These are phyloP conservation scores for Hanseniaspora meyeri DNA, from an alignment of 805 yeast genomes.

Conservation along the genomic window DNA sequence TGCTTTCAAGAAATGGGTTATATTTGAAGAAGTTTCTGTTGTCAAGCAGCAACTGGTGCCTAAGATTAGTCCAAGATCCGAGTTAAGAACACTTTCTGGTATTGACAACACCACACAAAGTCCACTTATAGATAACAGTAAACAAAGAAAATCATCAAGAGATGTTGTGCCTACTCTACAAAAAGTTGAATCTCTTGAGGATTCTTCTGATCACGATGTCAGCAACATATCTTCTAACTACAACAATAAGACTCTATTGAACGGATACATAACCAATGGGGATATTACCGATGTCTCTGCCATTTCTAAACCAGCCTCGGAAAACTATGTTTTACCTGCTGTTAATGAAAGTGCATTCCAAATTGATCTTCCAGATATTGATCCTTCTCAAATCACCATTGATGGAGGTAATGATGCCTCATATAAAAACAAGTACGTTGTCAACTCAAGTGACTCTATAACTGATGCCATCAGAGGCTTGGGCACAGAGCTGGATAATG, in stretches of 20 bases:
- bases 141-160: constrained; percentile 3
- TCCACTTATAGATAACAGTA: too few species aligned
- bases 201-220: neutral
- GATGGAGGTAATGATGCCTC: neutral
- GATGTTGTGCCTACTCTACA: constrained; percentile 21
- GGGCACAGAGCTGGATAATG: constrained; percentile 3
- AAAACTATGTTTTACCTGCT: constrained; percentile 5
- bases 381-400: constrained; percentile 12
- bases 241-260: constrained; percentile 8
- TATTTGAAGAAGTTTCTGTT: constrained; percentile 55
- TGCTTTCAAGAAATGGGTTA: constrained; percentile 67
- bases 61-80: constrained; percentile 11
- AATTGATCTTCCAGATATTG: constrained; percentile 13
- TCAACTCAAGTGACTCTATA: neutral
- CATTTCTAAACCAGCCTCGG: neutral
- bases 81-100: constrained; percentile 11
- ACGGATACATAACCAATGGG: constrained; percentile 9
- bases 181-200: constrained; percentile 9
- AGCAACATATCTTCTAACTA: constrained; percentile 1
- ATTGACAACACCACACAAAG: neutral
- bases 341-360: constrained; percentile 10
- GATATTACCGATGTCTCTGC: constrained; percentile 2
- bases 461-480: constrained; percentile 6
- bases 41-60: constrained; percentile 17
- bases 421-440: neutral